These are phyloP conservation scores for Nepenthes alata DNA, from an alignment of 179 eudicot species.

Conservation along the genomic window DNA sequence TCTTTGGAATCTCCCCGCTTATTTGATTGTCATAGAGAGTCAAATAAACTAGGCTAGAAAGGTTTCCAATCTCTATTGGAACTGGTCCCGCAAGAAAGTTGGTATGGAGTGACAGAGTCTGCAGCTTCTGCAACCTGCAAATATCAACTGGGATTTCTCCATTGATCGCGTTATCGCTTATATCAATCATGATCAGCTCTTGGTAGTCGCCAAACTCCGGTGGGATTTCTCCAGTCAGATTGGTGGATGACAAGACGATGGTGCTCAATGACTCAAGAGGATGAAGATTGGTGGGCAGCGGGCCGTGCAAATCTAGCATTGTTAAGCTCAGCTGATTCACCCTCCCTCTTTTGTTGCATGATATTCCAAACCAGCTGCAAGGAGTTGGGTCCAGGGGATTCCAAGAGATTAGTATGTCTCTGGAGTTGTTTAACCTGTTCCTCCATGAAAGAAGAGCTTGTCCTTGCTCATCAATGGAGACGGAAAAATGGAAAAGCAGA, in stretches of 20 bases:
- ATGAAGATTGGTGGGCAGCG: slow-evolving; percentile 51
- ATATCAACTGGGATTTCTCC: slow-evolving; percentile 64
- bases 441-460: slow-evolving; percentile 77
- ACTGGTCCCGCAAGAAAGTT: slow-evolving; percentile 49
- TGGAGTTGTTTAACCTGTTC: slow-evolving; percentile 36
- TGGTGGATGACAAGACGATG: slow-evolving; percentile 41
- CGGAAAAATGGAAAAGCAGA: slow-evolving; percentile 21
- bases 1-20: slow-evolving; percentile 50
- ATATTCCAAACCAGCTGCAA: slow-evolving; percentile 62
- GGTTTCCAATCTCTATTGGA: slow-evolving; percentile 56
- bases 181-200: slow-evolving; percentile 35
- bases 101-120: slow-evolving; percentile 37
- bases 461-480: slow-evolving; percentile 62
- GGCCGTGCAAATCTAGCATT: slow-evolving; percentile 45
- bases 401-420: slow-evolving; percentile 46
- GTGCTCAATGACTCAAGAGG: slow-evolving; percentile 30
- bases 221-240: slow-evolving; percentile 63
- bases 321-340: slow-evolving; percentile 37
- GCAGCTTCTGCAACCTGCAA: slow-evolving; percentile 37
- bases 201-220: slow-evolving; percentile 48
- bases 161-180: slow-evolving; percentile 49
- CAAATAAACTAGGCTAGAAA: slow-evolving; percentile 29
- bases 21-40: slow-evolving; percentile 60
- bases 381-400: slow-evolving; percentile 33
- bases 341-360: slow-evolving; percentile 30